Evolutionary conservation across 352 stramenopile genomes (phyloP), one percentile per base, ranked within the genome.

Genomic region (Globisporangium abappressorium): DNA sequence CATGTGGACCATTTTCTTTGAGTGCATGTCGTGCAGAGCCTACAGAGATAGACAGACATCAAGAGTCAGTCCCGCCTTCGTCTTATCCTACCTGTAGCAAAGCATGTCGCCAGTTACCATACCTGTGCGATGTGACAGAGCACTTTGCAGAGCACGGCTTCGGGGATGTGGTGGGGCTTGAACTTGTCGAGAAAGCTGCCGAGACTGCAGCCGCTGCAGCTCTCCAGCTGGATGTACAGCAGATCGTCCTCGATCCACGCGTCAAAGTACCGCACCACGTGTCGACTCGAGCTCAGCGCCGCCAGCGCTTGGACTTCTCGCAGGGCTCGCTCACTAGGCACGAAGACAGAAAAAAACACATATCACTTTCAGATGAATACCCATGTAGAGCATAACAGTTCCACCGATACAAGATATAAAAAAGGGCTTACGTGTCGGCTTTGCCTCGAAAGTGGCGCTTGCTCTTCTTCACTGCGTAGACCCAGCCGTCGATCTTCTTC

Each of bases 191-290:
- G 72, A 47, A 95, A 81, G 2, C 70, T 70, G 66, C 76, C 70
- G 47, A 96, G 73, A 41, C 75, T 91, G 68, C 86, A 93, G 33
- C 83, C 82, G 9, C 76, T 73, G 54, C 89, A 85, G 62, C 85
- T 78, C 75, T 94, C 88, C 47, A 94, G 77, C 63, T 96, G 88
- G 53, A 96, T 96, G 70, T 96, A 96, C 14, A 96, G 78, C 71
- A 94, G 62, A 12, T 96, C 85, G 65, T 96, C 84, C 75, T 96
- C 88, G 69, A 96, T 89, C 88, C 88, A 96, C 46, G 88, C 88
- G 73, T 94, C 85, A 71, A 92, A 94, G 73, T 96, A 96, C 11
- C 84, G 88, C 55, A 96, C 82, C 36, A 96, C 68, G 60, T 96
- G 86, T 12, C 82, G 87, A 64, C 85, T 94, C 64, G 72, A 71